Evolutionary conservation across 345 rosid species (phyloP), one percentile per base, ranked within the genome.

Genomic region (Eucalyptus cloeziana): DNA sequence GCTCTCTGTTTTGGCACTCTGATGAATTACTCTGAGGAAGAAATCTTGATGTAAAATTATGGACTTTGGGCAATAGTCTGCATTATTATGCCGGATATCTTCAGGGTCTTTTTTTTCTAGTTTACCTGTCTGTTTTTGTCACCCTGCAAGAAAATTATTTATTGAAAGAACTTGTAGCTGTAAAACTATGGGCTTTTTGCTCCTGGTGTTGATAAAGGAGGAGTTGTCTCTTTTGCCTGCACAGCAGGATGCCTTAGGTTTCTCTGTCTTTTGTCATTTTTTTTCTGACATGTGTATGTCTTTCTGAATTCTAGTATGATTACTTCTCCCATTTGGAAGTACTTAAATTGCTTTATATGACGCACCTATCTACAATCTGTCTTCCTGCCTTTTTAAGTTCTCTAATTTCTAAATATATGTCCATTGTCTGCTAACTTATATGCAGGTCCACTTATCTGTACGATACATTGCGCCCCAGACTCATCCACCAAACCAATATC

Each of bases 401-500:
- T 50, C 25, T 40, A 76, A 69, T 45, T 88, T 21, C 43, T 16
- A n/a, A 54, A 56, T 86, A 37, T 40, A 13, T 86, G 14, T 21
- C 50, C 49, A 50, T 69, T 69, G 52, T 86, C n/a, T 27, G 62
- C 85, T 51, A 64, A 51, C 43, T 51, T n/a, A 30, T 60, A 90
- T 89, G 89, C 92, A 97, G 99, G 94, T 95, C 99, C 85, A 96
- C 98, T 22, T 97, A 93, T 93, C 91, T 96, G 91, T 97, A 97
- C 86, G 99, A 97, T 90, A 97, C 96, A 90, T 90, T 97, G 88
- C 97, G 99, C 49, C 99, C 99, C 85, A 97, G 94, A 91, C 95
- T 97, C 85, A 98, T 98, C 90, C 97, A 98, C 76, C 96, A 98
- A 93, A 94, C 95, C 89, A 95, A 93, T 92, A 94, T 98, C 60